Conservation (phyloP, 257 asterid species). For the Parsonsia alboflavescens region DNA sequence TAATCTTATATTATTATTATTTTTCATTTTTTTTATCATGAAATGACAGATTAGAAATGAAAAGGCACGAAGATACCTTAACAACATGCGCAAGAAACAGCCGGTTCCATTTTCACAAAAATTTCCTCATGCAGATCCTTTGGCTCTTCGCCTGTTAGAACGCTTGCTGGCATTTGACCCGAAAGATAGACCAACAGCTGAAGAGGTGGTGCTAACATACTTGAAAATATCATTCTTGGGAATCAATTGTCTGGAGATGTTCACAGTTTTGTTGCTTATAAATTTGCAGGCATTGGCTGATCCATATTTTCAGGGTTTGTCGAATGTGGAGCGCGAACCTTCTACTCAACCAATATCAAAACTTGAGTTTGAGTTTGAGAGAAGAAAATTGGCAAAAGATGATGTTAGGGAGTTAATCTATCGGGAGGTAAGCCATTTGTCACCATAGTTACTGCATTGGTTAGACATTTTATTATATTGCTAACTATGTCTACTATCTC, state of each 20-base stretch:
- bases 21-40: constrained; percentile 15
- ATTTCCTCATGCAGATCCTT: constrained; percentile 68
- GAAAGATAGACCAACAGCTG: constrained; percentile 90
- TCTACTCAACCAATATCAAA: constrained; percentile 78
- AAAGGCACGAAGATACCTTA: constrained; percentile 92
- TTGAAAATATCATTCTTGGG: constrained; percentile 10
- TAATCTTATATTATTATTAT: not conserved
- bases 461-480: constrained; percentile 8
- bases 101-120: constrained; percentile 74
- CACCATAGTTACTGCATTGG: constrained; percentile 1
- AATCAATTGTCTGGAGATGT: not conserved
- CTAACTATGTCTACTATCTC: constrained; percentile 10
- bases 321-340: constrained; percentile 88
- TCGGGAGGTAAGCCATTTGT: constrained; percentile 34
- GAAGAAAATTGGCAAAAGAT: constrained; percentile 81
- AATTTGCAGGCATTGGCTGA: constrained; percentile 64
- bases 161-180: constrained; percentile 90
- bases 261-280: constrained; percentile 13
- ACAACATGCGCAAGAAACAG: constrained; percentile 76
- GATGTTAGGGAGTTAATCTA: constrained; percentile 92
- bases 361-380: constrained; percentile 92
- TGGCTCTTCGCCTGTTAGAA: constrained; percentile 73
- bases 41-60: constrained; percentile 91
- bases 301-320: constrained; percentile 72
- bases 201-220: constrained; percentile 49